These are phyloP conservation scores for Penicillium frequentans DNA, from an alignment of 2,329 filamentous ascomycete species.

Conservation along the genomic window DNA sequence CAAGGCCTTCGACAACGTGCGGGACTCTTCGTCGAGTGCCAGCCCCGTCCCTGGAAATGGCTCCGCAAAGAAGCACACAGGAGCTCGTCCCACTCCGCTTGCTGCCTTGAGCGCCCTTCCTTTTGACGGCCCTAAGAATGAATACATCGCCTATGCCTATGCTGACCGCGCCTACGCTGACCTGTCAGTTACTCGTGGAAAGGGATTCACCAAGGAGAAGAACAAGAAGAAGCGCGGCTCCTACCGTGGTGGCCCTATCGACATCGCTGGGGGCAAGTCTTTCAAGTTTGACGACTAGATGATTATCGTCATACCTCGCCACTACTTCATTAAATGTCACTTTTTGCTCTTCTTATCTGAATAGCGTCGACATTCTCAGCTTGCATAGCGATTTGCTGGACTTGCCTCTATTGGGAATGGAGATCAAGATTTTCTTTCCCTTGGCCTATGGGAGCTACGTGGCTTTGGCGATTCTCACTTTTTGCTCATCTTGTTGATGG, in stretches of 20 bases:
- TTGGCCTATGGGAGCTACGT: not conserved
- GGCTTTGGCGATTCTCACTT: not conserved
- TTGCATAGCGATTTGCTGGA: not conserved
- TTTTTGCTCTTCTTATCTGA: not conserved
- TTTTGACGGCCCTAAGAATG: conserved; percentile 74
- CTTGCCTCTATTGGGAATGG: not conserved
- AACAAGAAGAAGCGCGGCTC: conserved; percentile 95
- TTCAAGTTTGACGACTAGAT: conserved; percentile 90
- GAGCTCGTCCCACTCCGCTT: conserved; percentile 69
- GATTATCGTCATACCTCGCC: not conserved
- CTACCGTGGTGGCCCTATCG: conserved; percentile 86
- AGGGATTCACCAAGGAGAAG: conserved; percentile 99
- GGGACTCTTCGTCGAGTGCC: conserved; percentile 54
- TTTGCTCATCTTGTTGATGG: not conserved
- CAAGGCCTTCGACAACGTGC: conserved; percentile 25
- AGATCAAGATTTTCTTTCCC: not conserved
- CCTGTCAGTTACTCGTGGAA: conserved; percentile 86
- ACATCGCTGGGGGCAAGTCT: conserved; percentile 76
- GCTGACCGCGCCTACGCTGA: conserved; percentile 86
- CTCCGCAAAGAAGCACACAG: conserved; percentile 42
- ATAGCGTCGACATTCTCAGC: not conserved
- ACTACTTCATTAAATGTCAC: not conserved
- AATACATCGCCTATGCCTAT: conserved; percentile 81
- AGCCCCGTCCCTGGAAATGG: conserved; percentile 41
- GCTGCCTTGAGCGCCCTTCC: conserved; percentile 68